A percentile compares a stretch with the other conserved stretches of the same genome.
These are phyloP conservation scores for Vanderwaltozyma tropicalis DNA, from an alignment of 805 yeast genomes.

Conservation along the genomic window DNA sequence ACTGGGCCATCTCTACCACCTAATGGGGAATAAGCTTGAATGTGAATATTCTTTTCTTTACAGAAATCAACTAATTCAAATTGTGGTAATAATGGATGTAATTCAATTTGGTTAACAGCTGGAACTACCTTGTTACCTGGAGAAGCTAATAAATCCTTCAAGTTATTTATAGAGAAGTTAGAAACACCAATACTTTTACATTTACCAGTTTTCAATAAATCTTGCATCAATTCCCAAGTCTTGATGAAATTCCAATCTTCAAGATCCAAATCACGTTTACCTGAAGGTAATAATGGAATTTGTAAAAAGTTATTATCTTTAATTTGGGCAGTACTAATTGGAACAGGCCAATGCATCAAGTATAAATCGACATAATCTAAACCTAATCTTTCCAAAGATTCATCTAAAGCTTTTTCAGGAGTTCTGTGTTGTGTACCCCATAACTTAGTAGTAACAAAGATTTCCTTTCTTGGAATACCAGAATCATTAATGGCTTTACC, in stretches of 20 bases:
- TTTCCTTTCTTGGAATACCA: constrained; percentile 52
- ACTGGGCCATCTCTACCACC: constrained; percentile 51
- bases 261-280: constrained; percentile 30
- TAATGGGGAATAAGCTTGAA: constrained; percentile 74
- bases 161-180: constrained; percentile 48
- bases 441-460: constrained; percentile 65
- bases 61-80: constrained; percentile 44
- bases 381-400: constrained; percentile 51
- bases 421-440: constrained; percentile 43
- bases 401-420: constrained; percentile 44
- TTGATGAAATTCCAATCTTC: constrained; percentile 36
- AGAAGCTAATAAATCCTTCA: constrained; percentile 39
- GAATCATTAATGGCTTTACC: constrained; percentile 47
- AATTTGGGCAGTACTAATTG: constrained; percentile 35
- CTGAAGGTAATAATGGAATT: constrained; percentile 32
- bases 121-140: constrained; percentile 48
- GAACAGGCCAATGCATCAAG: constrained; percentile 76
- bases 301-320: constrained; percentile 26
- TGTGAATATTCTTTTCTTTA: constrained; percentile 39
- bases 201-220: constrained; percentile 40
- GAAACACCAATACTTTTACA: constrained; percentile 68
- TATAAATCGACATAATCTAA: constrained; percentile 71
- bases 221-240: constrained; percentile 57
- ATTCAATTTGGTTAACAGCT: constrained; percentile 64
- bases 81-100: constrained; percentile 66